phyloP scores from a whole-genome alignment of 164 flowering plant genomes.

The Liriodendron chinense region DNA sequence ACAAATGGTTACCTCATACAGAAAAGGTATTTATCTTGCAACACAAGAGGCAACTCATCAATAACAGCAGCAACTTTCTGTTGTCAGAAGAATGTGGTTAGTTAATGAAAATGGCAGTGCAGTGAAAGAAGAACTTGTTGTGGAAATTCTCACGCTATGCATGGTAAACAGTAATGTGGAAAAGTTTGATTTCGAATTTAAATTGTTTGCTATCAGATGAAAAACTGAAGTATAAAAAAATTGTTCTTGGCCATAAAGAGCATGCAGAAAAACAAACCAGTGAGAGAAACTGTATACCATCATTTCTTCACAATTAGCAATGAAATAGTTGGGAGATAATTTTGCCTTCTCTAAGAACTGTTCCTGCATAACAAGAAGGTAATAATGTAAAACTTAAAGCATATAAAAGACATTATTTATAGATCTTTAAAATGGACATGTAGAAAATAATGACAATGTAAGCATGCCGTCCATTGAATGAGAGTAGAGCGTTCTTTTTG shows the following conservation, averaged over 20 bases:
- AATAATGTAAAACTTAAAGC: not conserved
- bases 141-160: not conserved
- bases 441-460: not conserved
- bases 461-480: not conserved
- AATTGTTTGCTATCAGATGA: not conserved
- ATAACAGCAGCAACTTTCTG: conserved; percentile 90
- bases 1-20: conserved; percentile 60
- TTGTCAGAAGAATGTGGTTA: conserved; percentile 6
- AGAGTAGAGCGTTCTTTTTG: not conserved
- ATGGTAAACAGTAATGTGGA: not conserved
- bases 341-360: conserved; percentile 77
- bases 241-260: not conserved
- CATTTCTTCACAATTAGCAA: conserved; percentile 67
- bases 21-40: conserved; percentile 88
- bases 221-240: not conserved
- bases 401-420: not conserved
- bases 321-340: conserved; percentile 75
- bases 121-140: not conserved
- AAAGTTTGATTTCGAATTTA: not conserved
- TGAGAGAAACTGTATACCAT: conserved; percentile 49
- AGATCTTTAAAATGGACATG: no score
- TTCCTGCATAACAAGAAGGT: conserved; percentile 43
- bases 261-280: conserved; percentile 4
- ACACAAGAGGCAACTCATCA: conserved; percentile 72
- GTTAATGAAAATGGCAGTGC: not conserved